Percentiles rank a stretch among this genome's conserved stretches.
These are phyloP conservation scores for Malus hybrid DNA, from an alignment of 331 rosid species.

Conservation along the genomic window DNA sequence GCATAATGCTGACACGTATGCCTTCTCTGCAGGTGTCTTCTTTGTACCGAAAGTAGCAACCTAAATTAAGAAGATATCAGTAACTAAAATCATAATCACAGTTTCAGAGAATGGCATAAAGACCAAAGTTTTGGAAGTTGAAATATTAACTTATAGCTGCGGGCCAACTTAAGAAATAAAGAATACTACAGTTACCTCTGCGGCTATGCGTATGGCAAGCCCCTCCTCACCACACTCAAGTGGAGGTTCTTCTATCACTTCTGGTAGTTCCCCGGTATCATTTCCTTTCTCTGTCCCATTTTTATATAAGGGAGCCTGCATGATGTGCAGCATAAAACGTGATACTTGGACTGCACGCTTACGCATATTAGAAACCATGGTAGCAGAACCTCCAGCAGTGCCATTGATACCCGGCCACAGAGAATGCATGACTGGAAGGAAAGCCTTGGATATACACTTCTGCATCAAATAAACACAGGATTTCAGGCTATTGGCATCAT, in stretches of 20 bases:
- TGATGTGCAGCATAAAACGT: slow-evolving; percentile 92
- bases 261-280: slow-evolving; percentile 27
- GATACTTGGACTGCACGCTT: slow-evolving; percentile 93
- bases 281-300: slow-evolving; percentile 43
- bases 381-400: slow-evolving; percentile 51
- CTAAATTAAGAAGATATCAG: slow-evolving; percentile 28
- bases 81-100: background rate
- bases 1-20: slow-evolving; percentile 71
- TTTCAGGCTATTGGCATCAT: background rate
- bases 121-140: background rate
- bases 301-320: slow-evolving; percentile 62
- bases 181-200: slow-evolving; percentile 50
- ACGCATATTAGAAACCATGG: slow-evolving; percentile 61
- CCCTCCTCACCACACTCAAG: slow-evolving; percentile 85
- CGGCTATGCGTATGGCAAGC: slow-evolving; percentile 69
- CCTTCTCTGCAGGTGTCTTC: slow-evolving; percentile 74
- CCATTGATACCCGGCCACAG: slow-evolving; percentile 94
- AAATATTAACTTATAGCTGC: background rate
- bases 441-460: slow-evolving; percentile 76
- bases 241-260: slow-evolving; percentile 51
- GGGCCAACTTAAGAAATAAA: slow-evolving; percentile 10
- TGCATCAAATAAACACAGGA: slow-evolving; percentile 27
- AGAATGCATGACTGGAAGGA: slow-evolving; percentile 68
- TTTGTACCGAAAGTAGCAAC: slow-evolving; percentile 56
- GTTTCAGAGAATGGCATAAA: background rate